These are phyloP conservation scores for Groenewaldozyma sp. DNA, from an alignment of 1,139 yeast species.

Conservation along the genomic window DNA sequence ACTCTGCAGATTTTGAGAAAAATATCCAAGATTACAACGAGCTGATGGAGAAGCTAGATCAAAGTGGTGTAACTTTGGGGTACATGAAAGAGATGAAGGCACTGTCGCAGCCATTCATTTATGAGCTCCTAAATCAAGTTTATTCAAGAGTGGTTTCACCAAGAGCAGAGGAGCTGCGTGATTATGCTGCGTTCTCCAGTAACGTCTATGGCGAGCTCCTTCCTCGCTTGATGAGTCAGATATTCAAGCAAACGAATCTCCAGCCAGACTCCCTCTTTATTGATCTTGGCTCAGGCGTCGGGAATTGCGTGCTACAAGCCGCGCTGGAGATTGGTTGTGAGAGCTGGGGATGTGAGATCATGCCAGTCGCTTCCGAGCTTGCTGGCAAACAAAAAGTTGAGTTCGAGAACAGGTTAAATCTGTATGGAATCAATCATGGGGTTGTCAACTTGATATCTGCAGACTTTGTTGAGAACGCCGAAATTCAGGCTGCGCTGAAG, in stretches of 20 bases:
- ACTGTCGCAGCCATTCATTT: conserved; percentile 51
- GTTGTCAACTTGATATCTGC: conserved; percentile 48
- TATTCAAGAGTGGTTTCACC: conserved; percentile 78
- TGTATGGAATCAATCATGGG: conserved; percentile 57
- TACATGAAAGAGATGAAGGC: conserved; percentile 33
- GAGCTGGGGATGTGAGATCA: conserved; percentile 85
- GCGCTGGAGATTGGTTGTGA: conserved; percentile 77
- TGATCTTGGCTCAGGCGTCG: conserved; percentile 91
- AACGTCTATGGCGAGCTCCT: conserved; percentile 87
- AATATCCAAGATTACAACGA: conserved; percentile 37
- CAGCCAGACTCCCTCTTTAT: conserved; percentile 51
- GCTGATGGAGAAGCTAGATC: conserved; percentile 30
- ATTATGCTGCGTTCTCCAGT: conserved; percentile 80
- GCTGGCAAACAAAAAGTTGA: conserved; percentile 54
- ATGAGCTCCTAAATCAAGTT: conserved; percentile 60
- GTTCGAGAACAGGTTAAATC: conserved; percentile 45
- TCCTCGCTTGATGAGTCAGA: conserved; percentile 65
- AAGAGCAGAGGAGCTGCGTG: conserved; percentile 50
- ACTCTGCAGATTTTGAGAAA: conserved; percentile 28
- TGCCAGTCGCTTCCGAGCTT: conserved; percentile 69
- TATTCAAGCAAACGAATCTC: conserved; percentile 55
- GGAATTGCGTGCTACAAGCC: conserved; percentile 84
- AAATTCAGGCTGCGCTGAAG: conserved; percentile 45
- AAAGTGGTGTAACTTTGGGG: conserved; percentile 26
- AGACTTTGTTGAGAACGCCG: conserved; percentile 59